phyloP scores from a whole-genome alignment of 495 filamentous ascomycete genomes.

The Trichoderma gamsii region DNA sequence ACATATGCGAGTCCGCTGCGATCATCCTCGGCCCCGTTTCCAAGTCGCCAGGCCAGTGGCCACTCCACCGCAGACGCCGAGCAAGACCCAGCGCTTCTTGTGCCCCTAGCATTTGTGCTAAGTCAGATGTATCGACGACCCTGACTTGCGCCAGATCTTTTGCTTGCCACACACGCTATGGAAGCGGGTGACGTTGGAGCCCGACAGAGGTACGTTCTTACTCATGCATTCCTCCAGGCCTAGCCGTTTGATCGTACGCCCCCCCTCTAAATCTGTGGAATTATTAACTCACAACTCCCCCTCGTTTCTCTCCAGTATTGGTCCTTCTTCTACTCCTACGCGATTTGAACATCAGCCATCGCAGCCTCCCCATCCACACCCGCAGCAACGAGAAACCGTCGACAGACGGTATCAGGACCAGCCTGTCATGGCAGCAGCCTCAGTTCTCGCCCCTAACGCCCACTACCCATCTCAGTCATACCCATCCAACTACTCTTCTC shows the following conservation, averaged over 20 bases:
- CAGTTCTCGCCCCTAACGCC: constrained; percentile 41
- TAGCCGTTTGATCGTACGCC: constrained; percentile 9
- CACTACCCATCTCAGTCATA: constrained; percentile 35
- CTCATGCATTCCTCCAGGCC: constrained; percentile 10
- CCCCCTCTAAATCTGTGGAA: constrained; percentile 17
- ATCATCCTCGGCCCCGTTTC: constrained; percentile 12
- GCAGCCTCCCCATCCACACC: constrained; percentile 29
- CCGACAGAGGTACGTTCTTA: constrained; percentile 45
- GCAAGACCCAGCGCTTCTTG: constrained; percentile 7
- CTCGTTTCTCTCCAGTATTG: constrained; percentile 17
- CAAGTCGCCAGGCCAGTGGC: constrained; percentile 6
- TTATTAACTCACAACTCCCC: constrained; percentile 14
- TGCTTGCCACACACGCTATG: constrained; percentile 40
- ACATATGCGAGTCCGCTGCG: constrained; percentile 10
- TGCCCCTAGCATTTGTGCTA: constrained; percentile 12
- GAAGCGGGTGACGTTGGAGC: constrained; percentile 44
- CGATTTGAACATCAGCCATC: constrained; percentile 16
- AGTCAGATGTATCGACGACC: constrained; percentile 29
- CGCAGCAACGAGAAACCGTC: constrained; percentile 30
- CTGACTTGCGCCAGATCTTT: constrained; percentile 25
- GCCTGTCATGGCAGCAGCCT: constrained; percentile 43
- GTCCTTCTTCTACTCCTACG: constrained; percentile 21
- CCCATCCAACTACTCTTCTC: constrained; percentile 34
- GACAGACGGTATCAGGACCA: constrained; percentile 34
- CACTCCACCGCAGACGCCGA: constrained; percentile 13